phyloP scores from a whole-genome alignment of 352 stramenopile species.

The Phytophthora sp. region DNA sequence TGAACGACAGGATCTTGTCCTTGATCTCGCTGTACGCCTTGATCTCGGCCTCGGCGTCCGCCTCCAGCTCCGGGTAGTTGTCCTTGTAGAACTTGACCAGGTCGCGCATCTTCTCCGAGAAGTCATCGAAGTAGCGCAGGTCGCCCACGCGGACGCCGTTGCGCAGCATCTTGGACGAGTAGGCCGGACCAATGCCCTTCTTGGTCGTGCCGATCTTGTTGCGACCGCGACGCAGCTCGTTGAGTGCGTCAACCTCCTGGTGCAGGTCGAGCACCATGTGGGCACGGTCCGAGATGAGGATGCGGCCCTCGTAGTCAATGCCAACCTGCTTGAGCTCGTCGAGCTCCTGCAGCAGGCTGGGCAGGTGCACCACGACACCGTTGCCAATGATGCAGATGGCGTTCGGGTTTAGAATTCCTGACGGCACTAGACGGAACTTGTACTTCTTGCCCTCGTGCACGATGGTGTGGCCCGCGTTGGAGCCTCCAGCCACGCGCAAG shows the following conservation, averaged over 20 bases:
- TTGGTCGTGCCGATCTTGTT: slow-evolving; percentile 99
- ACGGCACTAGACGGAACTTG: slow-evolving; percentile 99
- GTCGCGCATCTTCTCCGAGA: slow-evolving; percentile 90
- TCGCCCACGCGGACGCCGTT: slow-evolving; percentile 98
- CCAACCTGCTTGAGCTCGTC: slow-evolving; percentile 90
- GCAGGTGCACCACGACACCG: slow-evolving; percentile 98
- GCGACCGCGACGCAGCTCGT: slow-evolving; percentile 84
- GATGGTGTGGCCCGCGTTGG: slow-evolving; percentile 99
- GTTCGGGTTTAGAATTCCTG: slow-evolving; percentile 96
- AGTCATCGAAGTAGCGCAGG: slow-evolving; percentile 91
- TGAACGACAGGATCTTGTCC: slow-evolving; percentile 88
- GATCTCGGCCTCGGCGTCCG: slow-evolving; percentile 88
- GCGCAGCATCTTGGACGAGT: slow-evolving; percentile 98
- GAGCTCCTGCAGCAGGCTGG: slow-evolving; percentile 96
- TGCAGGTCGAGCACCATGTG: slow-evolving; percentile 99
- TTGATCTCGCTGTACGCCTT: slow-evolving; percentile 83
- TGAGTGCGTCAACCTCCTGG: slow-evolving; percentile 91
- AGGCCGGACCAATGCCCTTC: slow-evolving; percentile 98
- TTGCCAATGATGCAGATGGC: slow-evolving; percentile 98
- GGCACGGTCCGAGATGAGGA: slow-evolving; percentile 97
- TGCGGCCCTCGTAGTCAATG: slow-evolving; percentile 92
- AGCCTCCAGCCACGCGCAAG: slow-evolving; percentile 95
- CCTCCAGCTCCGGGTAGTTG: slow-evolving; percentile 83
- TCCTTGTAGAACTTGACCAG: slow-evolving; percentile 93
- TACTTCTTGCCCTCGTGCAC: slow-evolving; percentile 98